These are phyloP conservation scores for Claviceps digitariae DNA, from an alignment of 2,329 filamentous ascomycete species.

Conservation along the genomic window DNA sequence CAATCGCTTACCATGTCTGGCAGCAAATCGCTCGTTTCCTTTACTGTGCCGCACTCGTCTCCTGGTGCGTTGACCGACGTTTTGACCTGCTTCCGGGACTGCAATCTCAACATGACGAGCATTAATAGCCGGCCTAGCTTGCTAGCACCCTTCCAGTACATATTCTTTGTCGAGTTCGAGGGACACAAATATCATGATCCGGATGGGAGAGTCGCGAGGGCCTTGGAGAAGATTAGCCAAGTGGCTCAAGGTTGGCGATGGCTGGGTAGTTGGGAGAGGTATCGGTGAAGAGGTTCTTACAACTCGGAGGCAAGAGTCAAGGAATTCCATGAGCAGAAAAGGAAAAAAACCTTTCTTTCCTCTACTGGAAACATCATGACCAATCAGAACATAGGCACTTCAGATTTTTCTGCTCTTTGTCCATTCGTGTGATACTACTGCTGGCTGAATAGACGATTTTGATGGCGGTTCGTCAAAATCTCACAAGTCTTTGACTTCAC, in stretches of 20 bases:
- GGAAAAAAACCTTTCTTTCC: too few species aligned
- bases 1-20: constrained; percentile 13
- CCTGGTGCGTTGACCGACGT: constrained; percentile 77
- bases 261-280: constrained; percentile 52
- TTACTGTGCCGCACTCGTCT: constrained; percentile 63
- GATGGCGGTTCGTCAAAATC: background rate
- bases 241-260: constrained; percentile 53
- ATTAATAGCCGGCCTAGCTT: constrained; percentile 79
- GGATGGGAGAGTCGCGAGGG: constrained; percentile 43
- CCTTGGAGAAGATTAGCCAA: constrained; percentile 41
- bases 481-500: background rate
- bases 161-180: constrained; percentile 88
- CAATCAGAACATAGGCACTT: background rate
- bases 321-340: too few species aligned
- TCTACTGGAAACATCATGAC: too few species aligned
- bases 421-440: background rate
- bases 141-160: constrained; percentile 68
- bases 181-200: constrained; percentile 40
- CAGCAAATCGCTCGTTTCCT: constrained; percentile 65
- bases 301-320: too few species aligned
- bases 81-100: constrained; percentile 61
- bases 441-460: background rate
- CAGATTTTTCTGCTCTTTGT: background rate
- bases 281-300: constrained; percentile 7
- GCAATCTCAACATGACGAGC: constrained; percentile 70